Evolutionary conservation across 225 moss, liverwort and hornwort genomes (phyloP), one percentile per base, ranked within the genome.

Genomic region (Ulota crispa): DNA sequence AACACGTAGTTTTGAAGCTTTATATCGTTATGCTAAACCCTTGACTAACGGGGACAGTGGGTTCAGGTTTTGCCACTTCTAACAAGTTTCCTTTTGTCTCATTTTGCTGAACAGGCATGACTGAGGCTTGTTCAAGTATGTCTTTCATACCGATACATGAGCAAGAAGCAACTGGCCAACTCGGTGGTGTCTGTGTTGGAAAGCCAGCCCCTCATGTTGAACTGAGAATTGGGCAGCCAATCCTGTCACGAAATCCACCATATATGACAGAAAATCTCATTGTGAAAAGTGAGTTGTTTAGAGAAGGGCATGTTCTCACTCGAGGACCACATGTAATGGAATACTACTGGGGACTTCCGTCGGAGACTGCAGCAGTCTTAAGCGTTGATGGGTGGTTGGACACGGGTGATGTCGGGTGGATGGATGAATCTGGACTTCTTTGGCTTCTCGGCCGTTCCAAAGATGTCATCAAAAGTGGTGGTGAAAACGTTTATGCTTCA

Each of bases 81-180:
- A 70, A 81, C 59, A 31, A 67, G 31, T 82, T 30, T 21, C 57
- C 28, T 53, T 20, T 54, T 73, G 32, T 34, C 61, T 70, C 47
- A 39, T 60, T 74, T 65, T 87, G 37, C 64, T 88, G 64, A 73
- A 45, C 83, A 98, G 98, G 99, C 31, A 99, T 99, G 99, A 99
- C 99, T 64, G 99, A 99, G 87, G 93, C 99, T 45, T 94, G 99
- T 86, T 99, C 99, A 55, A 93, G 94, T 67, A 99, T 99, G 90
- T 94, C 96, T 28, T 99, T 96, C 41, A 83, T 88, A 64, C 89
- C 92, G 56, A 80, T 80, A 64, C 64, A 64, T 80, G 80, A 80
- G 41, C 80, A 80, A 85, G 85, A 87, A 73, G 88, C 88, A 84
- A 83, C 68, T 79, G 79, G 84, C 53, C 88, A 88, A 83, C 85